Evolutionary conservation across 2,329 filamentous ascomycete genomes (phyloP).

Genomic region (Aspergillus thermomutatus): DNA sequence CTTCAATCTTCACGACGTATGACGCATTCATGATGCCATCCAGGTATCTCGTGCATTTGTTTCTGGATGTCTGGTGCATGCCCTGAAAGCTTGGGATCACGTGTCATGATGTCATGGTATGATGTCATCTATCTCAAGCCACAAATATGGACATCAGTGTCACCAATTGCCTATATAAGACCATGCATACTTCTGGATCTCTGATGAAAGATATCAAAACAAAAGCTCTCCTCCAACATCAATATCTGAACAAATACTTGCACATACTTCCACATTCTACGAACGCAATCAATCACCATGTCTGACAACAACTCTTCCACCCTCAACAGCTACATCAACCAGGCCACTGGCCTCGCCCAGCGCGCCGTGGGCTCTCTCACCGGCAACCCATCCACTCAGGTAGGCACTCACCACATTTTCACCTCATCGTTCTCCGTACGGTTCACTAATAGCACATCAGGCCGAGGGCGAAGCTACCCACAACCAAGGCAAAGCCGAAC

Average conservation of each 20-base stretch:
- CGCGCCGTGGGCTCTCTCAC: slow-evolving; percentile 68
- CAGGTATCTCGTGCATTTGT: not conserved
- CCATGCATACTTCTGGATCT: not conserved
- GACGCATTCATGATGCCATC: not conserved
- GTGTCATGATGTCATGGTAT: not conserved
- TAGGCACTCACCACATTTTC: slow-evolving; percentile 23
- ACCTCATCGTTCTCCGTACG: not conserved
- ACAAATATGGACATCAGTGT: not conserved
- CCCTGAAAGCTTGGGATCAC: not conserved
- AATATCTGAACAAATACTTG: not conserved
- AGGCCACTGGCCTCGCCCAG: slow-evolving; percentile 69
- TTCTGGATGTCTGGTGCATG: not conserved
- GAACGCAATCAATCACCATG: slow-evolving; percentile 18
- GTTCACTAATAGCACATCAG: slow-evolving; percentile 52
- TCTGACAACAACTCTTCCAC: slow-evolving; percentile 59
- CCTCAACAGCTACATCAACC: slow-evolving; percentile 72
- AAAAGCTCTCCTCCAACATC: not conserved
- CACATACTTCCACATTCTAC: slow-evolving; percentile 7
- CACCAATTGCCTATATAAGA: not conserved
- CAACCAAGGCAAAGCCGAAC: slow-evolving; percentile 62
- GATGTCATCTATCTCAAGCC: not conserved
- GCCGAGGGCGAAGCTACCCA: slow-evolving; percentile 64
- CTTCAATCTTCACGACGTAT: not conserved
- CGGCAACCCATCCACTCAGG: slow-evolving; percentile 67
- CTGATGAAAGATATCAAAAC: not conserved